These are phyloP conservation scores for Trametes cubensis DNA, from an alignment of 768 basidiomycete genomes.

Conservation along the genomic window DNA sequence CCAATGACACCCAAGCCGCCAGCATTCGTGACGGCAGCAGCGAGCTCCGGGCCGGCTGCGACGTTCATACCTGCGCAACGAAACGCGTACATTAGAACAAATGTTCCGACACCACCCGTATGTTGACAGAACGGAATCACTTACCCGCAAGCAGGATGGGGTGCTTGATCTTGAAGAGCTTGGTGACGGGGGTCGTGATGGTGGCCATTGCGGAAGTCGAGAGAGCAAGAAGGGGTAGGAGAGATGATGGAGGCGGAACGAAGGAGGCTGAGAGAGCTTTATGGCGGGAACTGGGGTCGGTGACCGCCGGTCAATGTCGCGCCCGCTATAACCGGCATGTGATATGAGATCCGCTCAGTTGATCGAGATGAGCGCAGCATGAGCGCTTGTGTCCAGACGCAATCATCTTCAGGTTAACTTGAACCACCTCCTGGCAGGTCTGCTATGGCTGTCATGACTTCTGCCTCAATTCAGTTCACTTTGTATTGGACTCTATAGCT, in stretches of 20 bases:
- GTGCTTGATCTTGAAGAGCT: conserved; percentile 87
- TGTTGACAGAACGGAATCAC: background rate
- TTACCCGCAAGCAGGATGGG: conserved; percentile 83
- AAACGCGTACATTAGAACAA: background rate
- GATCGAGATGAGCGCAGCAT: conserved; percentile 2
- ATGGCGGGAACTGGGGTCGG: conserved; percentile 1
- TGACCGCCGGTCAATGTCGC: background rate
- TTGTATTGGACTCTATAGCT: too few relatives aligned
- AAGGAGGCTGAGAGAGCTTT: conserved; percentile 2
- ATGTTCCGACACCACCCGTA: background rate
- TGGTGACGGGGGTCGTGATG: conserved; percentile 83
- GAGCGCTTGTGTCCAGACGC: too few relatives aligned
- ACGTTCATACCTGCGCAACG: conserved; percentile 61
- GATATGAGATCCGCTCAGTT: conserved; percentile 2
- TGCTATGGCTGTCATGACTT: too few relatives aligned
- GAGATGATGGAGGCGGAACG: background rate
- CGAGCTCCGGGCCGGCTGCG: conserved; percentile 78
- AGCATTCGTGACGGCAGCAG: conserved; percentile 92
- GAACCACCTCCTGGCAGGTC: too few relatives aligned
- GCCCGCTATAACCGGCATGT: conserved; percentile 8
- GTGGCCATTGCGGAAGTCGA: conserved; percentile 49
- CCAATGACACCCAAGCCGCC: conserved; percentile 94
- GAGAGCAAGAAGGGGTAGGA: background rate
- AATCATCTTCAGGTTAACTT: too few relatives aligned
- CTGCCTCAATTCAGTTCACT: too few relatives aligned